phyloP scores from a whole-genome alignment of 441 rosid species.

The Populus hybrid region DNA sequence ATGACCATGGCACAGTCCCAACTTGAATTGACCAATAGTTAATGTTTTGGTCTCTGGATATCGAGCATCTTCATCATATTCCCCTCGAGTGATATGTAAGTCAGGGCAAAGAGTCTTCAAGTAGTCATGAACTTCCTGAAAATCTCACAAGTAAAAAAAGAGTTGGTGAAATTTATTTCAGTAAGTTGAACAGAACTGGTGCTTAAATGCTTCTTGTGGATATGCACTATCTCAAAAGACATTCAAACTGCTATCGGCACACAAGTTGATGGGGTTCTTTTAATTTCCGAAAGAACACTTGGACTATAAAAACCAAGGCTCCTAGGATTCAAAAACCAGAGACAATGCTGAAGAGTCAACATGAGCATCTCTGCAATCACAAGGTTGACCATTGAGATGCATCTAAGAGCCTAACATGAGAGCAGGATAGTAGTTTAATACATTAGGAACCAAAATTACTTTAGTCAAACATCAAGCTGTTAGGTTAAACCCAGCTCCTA shows the following conservation, averaged over 20 bases:
- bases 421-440: not conserved
- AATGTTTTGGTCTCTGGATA: conserved; percentile 85
- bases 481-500: not conserved
- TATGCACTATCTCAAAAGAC: not conserved
- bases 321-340: not conserved
- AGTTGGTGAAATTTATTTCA: conserved; percentile 11
- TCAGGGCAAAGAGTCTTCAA: conserved; percentile 89
- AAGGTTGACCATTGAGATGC: not conserved
- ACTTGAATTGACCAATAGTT: conserved; percentile 91
- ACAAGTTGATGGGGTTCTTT: not conserved
- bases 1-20: conserved; percentile 93
- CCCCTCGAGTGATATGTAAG: conserved; percentile 82
- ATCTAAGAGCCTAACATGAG: not conserved
- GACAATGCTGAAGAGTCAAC: not conserved
- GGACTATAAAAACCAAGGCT: not conserved
- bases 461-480: too few relatives aligned
- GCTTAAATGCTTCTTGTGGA: not conserved
- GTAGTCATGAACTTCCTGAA: conserved; percentile 94
- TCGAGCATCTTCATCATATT: conserved; percentile 77
- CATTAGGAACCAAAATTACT: not conserved
- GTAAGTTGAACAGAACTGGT: not conserved
- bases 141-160: not conserved
- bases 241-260: not conserved
- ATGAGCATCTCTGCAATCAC: not conserved
- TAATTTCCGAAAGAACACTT: not conserved